phyloP scores from a whole-genome alignment of 352 stramenopile species.

The Phytophthora macrochlamydospora region DNA sequence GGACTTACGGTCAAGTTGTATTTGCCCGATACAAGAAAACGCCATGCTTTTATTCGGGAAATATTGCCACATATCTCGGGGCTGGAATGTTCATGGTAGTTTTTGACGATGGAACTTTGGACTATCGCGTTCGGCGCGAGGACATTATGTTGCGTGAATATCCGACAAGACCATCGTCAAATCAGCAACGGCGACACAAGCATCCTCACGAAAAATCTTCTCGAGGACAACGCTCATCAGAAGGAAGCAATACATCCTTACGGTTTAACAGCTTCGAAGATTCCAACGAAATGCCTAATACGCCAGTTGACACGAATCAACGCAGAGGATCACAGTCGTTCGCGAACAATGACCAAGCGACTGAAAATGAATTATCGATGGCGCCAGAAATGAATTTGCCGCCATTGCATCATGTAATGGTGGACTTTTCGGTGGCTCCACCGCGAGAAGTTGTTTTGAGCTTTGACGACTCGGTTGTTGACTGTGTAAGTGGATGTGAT shows the following conservation, averaged over 20 bases:
- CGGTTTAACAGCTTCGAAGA: conserved; percentile 10
- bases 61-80: conserved; percentile 78
- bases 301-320: not conserved
- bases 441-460: conserved; percentile 40
- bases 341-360: not conserved
- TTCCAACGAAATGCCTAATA: not conserved
- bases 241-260: conserved; percentile 10
- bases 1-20: conserved; percentile 65
- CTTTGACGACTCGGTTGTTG: conserved; percentile 17
- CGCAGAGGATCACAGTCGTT: conserved; percentile 9
- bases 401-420: conserved; percentile 41
- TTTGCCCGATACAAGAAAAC: conserved; percentile 75
- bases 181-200: conserved; percentile 3
- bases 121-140: conserved; percentile 71
- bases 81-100: conserved; percentile 77
- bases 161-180: not conserved
- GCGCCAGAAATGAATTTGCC: conserved; percentile 19
- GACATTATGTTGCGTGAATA: conserved; percentile 59
- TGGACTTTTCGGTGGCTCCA: conserved; percentile 53
- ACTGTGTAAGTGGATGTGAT: conserved; percentile 6
- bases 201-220: not conserved
- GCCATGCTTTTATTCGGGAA: conserved; percentile 80
- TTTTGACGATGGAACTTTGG: conserved; percentile 75
- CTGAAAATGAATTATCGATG: conserved; percentile 3
- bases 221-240: conserved; percentile 3